Base-by-base conservation (phyloP, 2,329 filamentous ascomycete species). In the Cytospora paraplurivora region DNA sequence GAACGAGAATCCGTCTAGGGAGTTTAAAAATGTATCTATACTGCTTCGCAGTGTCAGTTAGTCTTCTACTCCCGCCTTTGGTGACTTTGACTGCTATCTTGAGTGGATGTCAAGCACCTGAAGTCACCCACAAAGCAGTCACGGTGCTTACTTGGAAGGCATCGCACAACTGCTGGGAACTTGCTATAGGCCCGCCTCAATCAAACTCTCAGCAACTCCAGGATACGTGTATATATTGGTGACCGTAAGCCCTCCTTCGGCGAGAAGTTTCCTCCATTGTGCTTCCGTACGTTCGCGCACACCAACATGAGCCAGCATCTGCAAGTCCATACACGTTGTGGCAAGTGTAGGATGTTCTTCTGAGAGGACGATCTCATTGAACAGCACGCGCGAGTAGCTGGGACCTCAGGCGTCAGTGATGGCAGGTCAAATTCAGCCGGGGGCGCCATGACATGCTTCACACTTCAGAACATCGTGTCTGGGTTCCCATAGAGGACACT, bases 91-190 rank as follows among this genome's bases (percentile, higher is more conserved):
- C 27, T 27, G 27, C 27, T 4, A 27, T 27, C 27, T 27, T 27
- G 27, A 4, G 27, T 27, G 27, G 27, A 27, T 4, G 27, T 27
- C 27, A 27, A 27, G 2, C 27, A 27, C 27, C 27, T 27, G 2
- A 27, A 27, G 27, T 27, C 27, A 27, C 27, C 27, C 4, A 27
- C 4, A 3, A 27, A 27, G 27, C 27, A 27, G 27, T 27, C 27
- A 27, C 27, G 27, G 27, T 27, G 35, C 77, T 37, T 13, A 13
- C 35, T 7, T 32, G 15, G 34, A 55, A 21, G 51, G 27, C 19
- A 11, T 35, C 7, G 35, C 12, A 8, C 8, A 10, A 37, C 35
- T 37, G 6, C 35, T 13, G 2, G 12, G 35, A 15, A 7, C 3
- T 7, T 17, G 19, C 41, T 47, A n/a, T 8, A 21, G 19, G 41